These are phyloP conservation scores for Myxozyma udenii DNA, from an alignment of 805 yeast genomes.

Conservation along the genomic window DNA sequence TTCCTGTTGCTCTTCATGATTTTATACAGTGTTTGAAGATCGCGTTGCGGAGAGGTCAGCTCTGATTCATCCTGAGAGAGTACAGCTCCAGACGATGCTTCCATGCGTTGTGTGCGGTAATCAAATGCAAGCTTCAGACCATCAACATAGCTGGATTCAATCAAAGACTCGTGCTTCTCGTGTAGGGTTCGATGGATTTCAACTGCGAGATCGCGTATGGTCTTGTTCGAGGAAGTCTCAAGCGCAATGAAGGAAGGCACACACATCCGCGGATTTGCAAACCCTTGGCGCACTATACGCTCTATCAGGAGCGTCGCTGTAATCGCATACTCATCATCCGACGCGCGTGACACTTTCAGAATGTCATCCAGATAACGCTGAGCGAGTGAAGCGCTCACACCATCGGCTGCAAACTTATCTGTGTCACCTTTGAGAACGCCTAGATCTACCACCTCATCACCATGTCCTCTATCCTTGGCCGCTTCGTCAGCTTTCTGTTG, in stretches of 20 bases:
- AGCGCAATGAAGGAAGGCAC: constrained; percentile 69
- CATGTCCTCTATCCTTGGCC: constrained; percentile 44
- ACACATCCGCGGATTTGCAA: constrained; percentile 63
- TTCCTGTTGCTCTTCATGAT: constrained; percentile 44
- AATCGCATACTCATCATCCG: constrained; percentile 48
- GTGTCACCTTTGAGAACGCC: constrained; percentile 56
- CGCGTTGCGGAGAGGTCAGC: constrained; percentile 35
- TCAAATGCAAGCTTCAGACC: constrained; percentile 57
- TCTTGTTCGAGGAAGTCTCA: constrained; percentile 50
- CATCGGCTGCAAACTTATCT: constrained; percentile 54
- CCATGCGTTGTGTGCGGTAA: constrained; percentile 39
- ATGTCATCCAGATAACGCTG: constrained; percentile 56
- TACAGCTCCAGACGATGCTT: not conserved
- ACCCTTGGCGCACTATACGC: constrained; percentile 60
- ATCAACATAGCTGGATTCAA: constrained; percentile 61
- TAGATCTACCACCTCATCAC: constrained; percentile 49
- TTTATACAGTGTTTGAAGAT: constrained; percentile 44
- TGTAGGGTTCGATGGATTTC: constrained; percentile 55
- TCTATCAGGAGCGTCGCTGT: constrained; percentile 56
- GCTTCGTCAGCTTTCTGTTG: constrained; percentile 30
- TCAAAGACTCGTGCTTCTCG: constrained; percentile 67
- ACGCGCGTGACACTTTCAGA: constrained; percentile 48
- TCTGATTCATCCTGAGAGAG: too few relatives aligned
- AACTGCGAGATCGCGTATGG: constrained; percentile 49
- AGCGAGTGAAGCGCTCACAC: constrained; percentile 66